phyloP scores from a whole-genome alignment of 2,329 filamentous ascomycete genomes.

The Fusarium transvaalense region DNA sequence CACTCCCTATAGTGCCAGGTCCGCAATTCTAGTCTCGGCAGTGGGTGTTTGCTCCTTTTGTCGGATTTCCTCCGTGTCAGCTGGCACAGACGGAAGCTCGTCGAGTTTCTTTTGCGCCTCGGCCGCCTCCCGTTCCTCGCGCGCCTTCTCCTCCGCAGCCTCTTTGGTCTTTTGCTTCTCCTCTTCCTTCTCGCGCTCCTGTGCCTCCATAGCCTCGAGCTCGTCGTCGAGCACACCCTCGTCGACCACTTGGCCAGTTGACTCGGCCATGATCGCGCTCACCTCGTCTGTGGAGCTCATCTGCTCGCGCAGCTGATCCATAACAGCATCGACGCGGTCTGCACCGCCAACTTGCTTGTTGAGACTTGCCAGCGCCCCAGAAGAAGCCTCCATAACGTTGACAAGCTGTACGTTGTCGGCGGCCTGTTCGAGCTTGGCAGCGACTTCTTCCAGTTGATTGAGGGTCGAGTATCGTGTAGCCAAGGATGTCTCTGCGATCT shows the following conservation, averaged over 20 bases:
- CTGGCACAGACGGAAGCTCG: slow-evolving; percentile 59
- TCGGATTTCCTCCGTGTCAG: slow-evolving; percentile 52
- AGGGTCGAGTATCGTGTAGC: slow-evolving; percentile 79
- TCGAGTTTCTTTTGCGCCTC: slow-evolving; percentile 67
- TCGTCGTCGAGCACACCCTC: slow-evolving; percentile 90
- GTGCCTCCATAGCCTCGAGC: slow-evolving; percentile 78
- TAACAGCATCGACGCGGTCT: slow-evolving; percentile 79
- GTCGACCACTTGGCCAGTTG: slow-evolving; percentile 69
- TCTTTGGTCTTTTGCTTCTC: slow-evolving; percentile 61
- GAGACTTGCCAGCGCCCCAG: slow-evolving; percentile 76
- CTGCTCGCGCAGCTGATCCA: slow-evolving; percentile 81
- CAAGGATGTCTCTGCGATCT: slow-evolving; percentile 80
- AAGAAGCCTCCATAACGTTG: slow-evolving; percentile 82
- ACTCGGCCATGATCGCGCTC: slow-evolving; percentile 78
- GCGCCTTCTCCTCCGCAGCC: slow-evolving; percentile 56
- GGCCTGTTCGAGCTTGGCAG: slow-evolving; percentile 86
- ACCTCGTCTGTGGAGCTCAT: slow-evolving; percentile 88
- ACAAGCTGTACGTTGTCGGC: slow-evolving; percentile 87
- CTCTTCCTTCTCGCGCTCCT: slow-evolving; percentile 67
- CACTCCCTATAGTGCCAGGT: slow-evolving; percentile 48
- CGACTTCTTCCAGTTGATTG: slow-evolving; percentile 84
- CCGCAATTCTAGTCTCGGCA: slow-evolving; percentile 55
- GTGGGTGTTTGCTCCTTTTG: slow-evolving; percentile 51
- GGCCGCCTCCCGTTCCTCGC: slow-evolving; percentile 59
- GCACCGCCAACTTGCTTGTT: slow-evolving; percentile 83